Percentiles rank a stretch among this genome's conserved stretches.
Conservation (phyloP, 106 monocot genomes). For the Acorus gramineus region DNA sequence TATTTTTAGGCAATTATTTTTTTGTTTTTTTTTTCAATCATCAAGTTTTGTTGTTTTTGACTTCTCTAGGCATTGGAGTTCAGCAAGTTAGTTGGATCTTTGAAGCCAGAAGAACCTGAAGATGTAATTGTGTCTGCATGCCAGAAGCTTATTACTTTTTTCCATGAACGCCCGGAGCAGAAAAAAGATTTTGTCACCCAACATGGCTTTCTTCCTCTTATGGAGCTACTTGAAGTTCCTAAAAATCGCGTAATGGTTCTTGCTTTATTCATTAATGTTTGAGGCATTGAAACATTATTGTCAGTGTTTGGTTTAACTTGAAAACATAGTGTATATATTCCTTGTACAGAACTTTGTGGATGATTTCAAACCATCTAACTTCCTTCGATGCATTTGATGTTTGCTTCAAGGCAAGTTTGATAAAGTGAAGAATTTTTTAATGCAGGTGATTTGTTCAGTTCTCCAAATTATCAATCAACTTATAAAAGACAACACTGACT, state of each 20-base stretch:
- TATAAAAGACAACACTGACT: slow-evolving; percentile 56
- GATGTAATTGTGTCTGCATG: slow-evolving; percentile 70
- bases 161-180: slow-evolving; percentile 71
- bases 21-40: too few relatives aligned
- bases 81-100: slow-evolving; percentile 56
- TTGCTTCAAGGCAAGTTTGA: neutral
- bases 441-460: slow-evolving; percentile 65
- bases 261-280: neutral
- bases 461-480: slow-evolving; percentile 81
- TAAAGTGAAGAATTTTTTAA: neutral
- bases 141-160: slow-evolving; percentile 65
- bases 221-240: slow-evolving; percentile 81
- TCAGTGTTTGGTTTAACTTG: too few relatives aligned
- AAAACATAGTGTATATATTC: too few relatives aligned
- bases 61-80: slow-evolving; percentile 57
- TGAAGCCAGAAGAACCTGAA: slow-evolving; percentile 78
- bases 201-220: slow-evolving; percentile 69
- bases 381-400: too few relatives aligned
- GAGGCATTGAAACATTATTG: too few relatives aligned
- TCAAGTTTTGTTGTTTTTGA: too few relatives aligned
- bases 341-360: too few relatives aligned
- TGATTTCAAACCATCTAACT: too few relatives aligned
- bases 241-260: slow-evolving; percentile 51
- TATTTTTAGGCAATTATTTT: too few relatives aligned
- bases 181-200: slow-evolving; percentile 70